A percentile compares a stretch with the other conserved stretches of the same genome.
These are phyloP conservation scores for Lignosus rhinocerotis DNA, from an alignment of 1,284 basidiomycete species.

Conservation along the genomic window DNA sequence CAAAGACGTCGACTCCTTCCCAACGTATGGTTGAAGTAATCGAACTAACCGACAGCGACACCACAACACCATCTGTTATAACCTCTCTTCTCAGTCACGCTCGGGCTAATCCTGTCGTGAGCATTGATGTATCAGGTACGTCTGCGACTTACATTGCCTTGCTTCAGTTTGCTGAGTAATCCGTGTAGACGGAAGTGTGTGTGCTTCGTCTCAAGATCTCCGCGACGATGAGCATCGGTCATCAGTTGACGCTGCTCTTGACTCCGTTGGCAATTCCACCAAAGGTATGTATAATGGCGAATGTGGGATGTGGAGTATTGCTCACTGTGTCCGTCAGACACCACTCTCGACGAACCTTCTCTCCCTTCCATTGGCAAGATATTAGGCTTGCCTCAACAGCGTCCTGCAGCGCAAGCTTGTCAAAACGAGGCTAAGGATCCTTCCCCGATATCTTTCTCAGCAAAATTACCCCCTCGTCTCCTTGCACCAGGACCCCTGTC, in stretches of 20 bases:
- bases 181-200: not conserved
- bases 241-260: not conserved
- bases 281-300: not conserved
- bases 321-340: not conserved
- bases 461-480: not conserved
- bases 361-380: constrained; percentile 16
- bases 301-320: not conserved
- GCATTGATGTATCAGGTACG: constrained; percentile 20
- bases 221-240: not conserved
- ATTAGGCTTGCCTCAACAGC: not conserved
- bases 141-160: not conserved
- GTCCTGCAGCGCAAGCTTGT: not conserved
- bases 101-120: not conserved
- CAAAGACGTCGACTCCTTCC: not conserved
- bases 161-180: not conserved
- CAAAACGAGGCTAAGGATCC: not conserved
- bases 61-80: not conserved
- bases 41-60: constrained; percentile 26
- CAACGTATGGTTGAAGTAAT: constrained; percentile 16
- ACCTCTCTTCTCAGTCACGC: not conserved
- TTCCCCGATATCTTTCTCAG: not conserved
- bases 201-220: not conserved
- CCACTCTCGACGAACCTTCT: constrained; percentile 13
- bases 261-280: not conserved
- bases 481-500: not conserved